Evolutionary conservation across 2,329 filamentous ascomycete genomes (phyloP), one percentile per base, ranked within the genome.

Genomic region (Elsinoe ampelina): DNA sequence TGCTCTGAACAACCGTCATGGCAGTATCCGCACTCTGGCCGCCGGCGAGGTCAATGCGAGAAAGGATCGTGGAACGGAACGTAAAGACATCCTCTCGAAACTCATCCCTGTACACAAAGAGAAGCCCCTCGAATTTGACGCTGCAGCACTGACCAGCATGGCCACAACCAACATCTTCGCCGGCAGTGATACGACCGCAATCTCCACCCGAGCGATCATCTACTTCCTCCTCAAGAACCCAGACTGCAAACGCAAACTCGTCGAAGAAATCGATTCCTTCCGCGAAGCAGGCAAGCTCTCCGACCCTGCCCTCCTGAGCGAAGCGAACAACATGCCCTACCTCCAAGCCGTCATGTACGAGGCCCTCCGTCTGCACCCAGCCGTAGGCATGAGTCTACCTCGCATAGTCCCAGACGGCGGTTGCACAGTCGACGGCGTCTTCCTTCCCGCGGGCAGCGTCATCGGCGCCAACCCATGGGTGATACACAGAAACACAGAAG

Each of bases 281-380:
- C 61, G 60, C 17, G 48, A 51, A 1, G 12, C 63, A 41, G 64
- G 66, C 47, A 61, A 62, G 48, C 61, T 70, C 15, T 66, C 62
- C 48, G 60, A 66, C 55, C 64, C 65, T 2, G 63, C 69, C 1
- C 64, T 61, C 3, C 58, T 68, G 13, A 57, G 58, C 30, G 67
- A 72, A 58, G 66, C 68, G 2, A 62, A 67, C n/a, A 62, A 64
- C 8, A 64, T 71, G 61, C 67, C 71, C 0, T 76, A 74, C 60
- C 65, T 76, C 2, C 68, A 72, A 55, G 73, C 72, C 12, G 67
- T 74, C 13, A 73, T 76, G 60, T 70, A 73, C 55, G 74, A 77
- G 60, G 66, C 72, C 0, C 61, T 75, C 3, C 67, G 75, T 3
- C 63, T 70, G 13, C 72, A 75, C 60, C 73, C 73, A 4, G 70